Conservation (phyloP, 257 asterid species). For the Osmanthus fragrans region DNA sequence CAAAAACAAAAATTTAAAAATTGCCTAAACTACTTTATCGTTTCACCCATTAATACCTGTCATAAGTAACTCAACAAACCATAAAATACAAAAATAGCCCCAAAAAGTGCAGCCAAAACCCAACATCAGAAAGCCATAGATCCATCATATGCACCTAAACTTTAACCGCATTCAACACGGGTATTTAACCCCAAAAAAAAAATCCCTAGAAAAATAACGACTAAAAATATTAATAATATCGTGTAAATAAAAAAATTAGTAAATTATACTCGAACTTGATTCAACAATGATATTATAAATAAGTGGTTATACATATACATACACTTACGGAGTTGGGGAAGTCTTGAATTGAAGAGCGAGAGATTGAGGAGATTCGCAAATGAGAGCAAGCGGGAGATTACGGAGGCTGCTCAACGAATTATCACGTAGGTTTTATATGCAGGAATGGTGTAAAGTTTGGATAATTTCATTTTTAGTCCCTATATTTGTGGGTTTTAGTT, state of each 20-base stretch:
- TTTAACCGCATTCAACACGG: not conserved
- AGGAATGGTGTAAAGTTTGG: slow-evolving; percentile 5
- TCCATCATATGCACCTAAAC: not conserved
- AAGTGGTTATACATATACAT: too few relatives aligned
- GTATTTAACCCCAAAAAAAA: not conserved
- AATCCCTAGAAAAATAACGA: not conserved
- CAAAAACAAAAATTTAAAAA: not conserved
- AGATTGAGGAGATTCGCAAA: not conserved
- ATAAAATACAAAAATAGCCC: not conserved
- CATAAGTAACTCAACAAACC: not conserved
- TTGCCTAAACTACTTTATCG: not conserved
- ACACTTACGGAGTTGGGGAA: not conserved
- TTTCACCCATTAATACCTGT: not conserved
- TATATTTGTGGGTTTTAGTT: not conserved
- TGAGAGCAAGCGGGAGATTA: not conserved
- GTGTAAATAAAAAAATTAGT: not conserved
- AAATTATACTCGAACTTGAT: not conserved
- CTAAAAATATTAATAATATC: not conserved
- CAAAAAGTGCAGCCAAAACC: not conserved
- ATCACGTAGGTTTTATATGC: not conserved
- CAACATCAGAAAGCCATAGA: not conserved
- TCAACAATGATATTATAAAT: not conserved
- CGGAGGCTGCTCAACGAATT: not conserved
- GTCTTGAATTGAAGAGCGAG: not conserved
- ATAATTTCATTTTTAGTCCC: slow-evolving; percentile 4